Evolutionary conservation across 2,329 filamentous ascomycete species (phyloP).

Genomic region (Daldinia sp.): DNA sequence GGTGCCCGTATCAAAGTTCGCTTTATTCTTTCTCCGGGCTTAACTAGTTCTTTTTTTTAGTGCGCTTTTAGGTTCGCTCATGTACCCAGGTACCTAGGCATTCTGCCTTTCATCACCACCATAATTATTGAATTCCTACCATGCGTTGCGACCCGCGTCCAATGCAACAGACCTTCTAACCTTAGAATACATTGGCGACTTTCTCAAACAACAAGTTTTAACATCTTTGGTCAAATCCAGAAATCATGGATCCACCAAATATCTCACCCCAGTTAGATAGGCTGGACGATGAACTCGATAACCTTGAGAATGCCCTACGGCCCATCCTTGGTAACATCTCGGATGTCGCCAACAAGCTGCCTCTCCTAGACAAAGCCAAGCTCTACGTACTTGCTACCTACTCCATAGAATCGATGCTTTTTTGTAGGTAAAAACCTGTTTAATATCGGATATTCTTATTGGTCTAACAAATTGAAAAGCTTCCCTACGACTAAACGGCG

Average conservation of each 20-base stretch:
- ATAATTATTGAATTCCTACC: conserved; percentile 31
- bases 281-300: conserved; percentile 81
- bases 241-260: conserved; percentile 59
- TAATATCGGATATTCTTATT: not conserved
- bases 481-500: conserved; percentile 79
- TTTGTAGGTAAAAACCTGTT: conserved; percentile 63
- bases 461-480: conserved; percentile 51
- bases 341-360: conserved; percentile 77
- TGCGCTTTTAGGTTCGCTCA: too few relatives aligned
- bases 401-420: conserved; percentile 87
- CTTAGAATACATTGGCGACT: not conserved
- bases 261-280: conserved; percentile 74
- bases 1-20: not conserved
- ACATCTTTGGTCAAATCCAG: not conserved
- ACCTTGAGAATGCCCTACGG: conserved; percentile 75
- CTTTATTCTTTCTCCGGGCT: conserved; percentile 23
- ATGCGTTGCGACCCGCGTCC: not conserved
- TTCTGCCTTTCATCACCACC: conserved; percentile 44
- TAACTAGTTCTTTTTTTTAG: too few relatives aligned
- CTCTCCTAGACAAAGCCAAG: conserved; percentile 94
- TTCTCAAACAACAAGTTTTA: not conserved
- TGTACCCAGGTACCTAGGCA: too few relatives aligned
- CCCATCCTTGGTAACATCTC: conserved; percentile 76
- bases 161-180: not conserved
- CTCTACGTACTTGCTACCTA: conserved; percentile 89